Base-by-base conservation (phyloP, 176 grass and related monocot genomes). In the Carex parvula region DNA sequence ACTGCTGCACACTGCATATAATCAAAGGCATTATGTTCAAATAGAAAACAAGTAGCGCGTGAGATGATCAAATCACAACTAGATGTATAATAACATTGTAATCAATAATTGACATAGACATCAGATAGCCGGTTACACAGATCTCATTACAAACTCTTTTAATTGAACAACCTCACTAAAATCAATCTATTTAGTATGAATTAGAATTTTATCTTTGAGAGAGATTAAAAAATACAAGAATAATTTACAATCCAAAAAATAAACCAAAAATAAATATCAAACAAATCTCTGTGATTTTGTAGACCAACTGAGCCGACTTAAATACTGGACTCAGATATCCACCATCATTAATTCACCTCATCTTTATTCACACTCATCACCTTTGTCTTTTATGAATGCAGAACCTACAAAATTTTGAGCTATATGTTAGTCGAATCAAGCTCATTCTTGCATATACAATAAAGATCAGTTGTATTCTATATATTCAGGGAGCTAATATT, bases 281-380 rank as follows among this genome's bases (percentile, higher is more conserved):
- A 78, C 26, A 78, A 57, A 32, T 78, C 14, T 57, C 24, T 78
- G 15, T 78, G 73, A 13, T 57, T 74, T 78, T 78, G 48, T 78
- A 35, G 24, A 53, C 6, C 62, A 15, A 32, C 81, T 56, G 81
- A 83, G 62, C 81, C 81, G 48, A 66, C 81, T 20, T 10, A 83
- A 83, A 83, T 83, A 83, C 41, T 66, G 62, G 20, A 83, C 81
- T 66, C 81, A 66, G 81, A 65, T 7, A 48, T 63, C 58, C 35
- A 46, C 39, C 37, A 16, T 41, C 8, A 64, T 64, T 15, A 64
- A 64, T 46, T 54, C 60, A 24, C 14, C 20, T 65, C 61, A 68
- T 83, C 6, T 41, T 83, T 67, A 82, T 67, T n/a, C 81, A 83
- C 62, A 83, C 61, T 32, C 48, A 16, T 22, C 9, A 9, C 18